phyloP scores from a whole-genome alignment of 1,284 basidiomycete species.

The Filobasidium uniguttulatum region DNA sequence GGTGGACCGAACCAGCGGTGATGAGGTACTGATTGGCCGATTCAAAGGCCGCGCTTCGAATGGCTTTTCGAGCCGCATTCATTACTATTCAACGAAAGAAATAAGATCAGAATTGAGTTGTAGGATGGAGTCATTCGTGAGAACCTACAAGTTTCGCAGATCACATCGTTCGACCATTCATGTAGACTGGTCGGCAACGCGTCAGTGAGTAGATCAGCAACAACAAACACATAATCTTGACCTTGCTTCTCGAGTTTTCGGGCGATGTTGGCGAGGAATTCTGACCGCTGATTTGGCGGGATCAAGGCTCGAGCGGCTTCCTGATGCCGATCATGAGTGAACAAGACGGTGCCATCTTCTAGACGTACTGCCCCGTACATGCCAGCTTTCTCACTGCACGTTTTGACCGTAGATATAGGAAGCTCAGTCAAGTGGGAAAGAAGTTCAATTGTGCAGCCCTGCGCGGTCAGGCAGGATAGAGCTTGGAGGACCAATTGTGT shows the following conservation, averaged over 20 bases:
- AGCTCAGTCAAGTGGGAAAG: slow-evolving; percentile 17
- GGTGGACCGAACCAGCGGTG: slow-evolving; percentile 1
- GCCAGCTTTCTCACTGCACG: slow-evolving; percentile 11
- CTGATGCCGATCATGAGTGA: slow-evolving; percentile 29
- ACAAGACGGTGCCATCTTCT: slow-evolving; percentile 16
- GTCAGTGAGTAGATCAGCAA: slow-evolving; percentile 21
- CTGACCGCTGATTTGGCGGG: slow-evolving; percentile 9
- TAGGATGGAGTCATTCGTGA: neutral
- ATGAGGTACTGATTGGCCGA: slow-evolving; percentile 10
- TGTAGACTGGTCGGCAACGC: neutral
- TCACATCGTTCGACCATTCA: neutral
- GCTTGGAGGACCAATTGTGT: slow-evolving; percentile 18
- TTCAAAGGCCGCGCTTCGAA: slow-evolving; percentile 9
- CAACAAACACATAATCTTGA: slow-evolving; percentile 23
- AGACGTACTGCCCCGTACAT: slow-evolving; percentile 15
- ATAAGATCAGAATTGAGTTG: neutral
- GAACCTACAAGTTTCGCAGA: neutral
- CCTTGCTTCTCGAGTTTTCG: slow-evolving; percentile 4
- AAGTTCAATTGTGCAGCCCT: slow-evolving; percentile 17
- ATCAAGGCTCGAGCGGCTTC: slow-evolving; percentile 23
- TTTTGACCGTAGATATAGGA: slow-evolving; percentile 7
- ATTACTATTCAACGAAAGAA: neutral
- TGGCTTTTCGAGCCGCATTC: neutral
- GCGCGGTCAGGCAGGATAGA: slow-evolving; percentile 22
- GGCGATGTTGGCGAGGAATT: slow-evolving; percentile 5